Conservation (phyloP, 495 filamentous ascomycete species). For the Xylaria longipes region DNA sequence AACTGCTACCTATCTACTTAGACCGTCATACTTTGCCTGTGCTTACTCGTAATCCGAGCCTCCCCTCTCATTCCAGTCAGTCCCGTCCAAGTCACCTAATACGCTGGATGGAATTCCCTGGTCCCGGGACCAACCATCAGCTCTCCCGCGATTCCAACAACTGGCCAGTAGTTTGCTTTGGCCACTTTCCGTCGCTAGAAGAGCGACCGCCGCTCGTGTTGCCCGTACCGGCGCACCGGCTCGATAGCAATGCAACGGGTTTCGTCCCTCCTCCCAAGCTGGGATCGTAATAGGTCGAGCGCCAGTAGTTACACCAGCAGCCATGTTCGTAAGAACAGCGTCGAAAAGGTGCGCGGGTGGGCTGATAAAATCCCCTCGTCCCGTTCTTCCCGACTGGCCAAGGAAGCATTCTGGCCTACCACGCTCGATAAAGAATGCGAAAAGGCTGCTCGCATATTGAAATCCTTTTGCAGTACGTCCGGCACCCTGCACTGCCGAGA, state of each 20-base stretch:
- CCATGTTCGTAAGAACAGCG: constrained; percentile 35
- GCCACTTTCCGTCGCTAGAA: not conserved
- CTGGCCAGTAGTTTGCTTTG: not conserved
- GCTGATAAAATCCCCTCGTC: constrained; percentile 51
- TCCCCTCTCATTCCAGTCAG: constrained; percentile 16
- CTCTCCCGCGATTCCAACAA: not conserved
- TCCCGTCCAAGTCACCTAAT: not conserved
- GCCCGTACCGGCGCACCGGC: constrained; percentile 4
- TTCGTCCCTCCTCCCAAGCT: constrained; percentile 56
- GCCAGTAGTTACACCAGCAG: constrained; percentile 23
- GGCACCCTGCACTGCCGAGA: constrained; percentile 15
- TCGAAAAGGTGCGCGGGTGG: constrained; percentile 55
- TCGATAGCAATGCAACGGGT: constrained; percentile 56
- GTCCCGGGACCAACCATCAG: constrained; percentile 3
- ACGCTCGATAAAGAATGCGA: constrained; percentile 83
- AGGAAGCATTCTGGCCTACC: constrained; percentile 81
- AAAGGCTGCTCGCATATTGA: constrained; percentile 83
- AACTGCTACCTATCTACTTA: not conserved
- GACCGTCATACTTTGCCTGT: not conserved
- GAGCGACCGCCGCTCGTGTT: constrained; percentile 23
- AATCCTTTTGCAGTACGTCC: constrained; percentile 75
- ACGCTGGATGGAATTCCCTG: constrained; percentile 15
- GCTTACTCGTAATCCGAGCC: constrained; percentile 11
- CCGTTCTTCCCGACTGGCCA: constrained; percentile 40
- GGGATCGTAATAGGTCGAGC: constrained; percentile 52